phyloP scores from a whole-genome alignment of 2,329 filamentous ascomycete genomes.

The Gaeumannomyces tritici region DNA sequence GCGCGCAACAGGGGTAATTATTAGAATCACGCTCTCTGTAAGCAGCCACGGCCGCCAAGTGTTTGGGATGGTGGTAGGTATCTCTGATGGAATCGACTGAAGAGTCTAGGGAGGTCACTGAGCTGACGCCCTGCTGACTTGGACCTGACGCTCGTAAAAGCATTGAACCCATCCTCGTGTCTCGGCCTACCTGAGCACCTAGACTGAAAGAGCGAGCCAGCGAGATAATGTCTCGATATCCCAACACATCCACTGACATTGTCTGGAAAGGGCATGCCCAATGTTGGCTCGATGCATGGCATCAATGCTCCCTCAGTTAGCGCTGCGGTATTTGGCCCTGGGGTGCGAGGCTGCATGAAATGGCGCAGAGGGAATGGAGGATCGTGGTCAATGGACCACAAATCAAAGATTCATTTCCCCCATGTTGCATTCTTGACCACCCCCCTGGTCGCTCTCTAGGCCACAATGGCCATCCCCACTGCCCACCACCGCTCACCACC shows the following conservation, averaged over 20 bases:
- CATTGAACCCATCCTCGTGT: too few relatives aligned
- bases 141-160: too few relatives aligned
- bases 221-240: too few relatives aligned
- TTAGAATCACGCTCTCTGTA: background rate
- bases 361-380: background rate
- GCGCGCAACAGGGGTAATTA: background rate
- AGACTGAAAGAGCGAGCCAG: background rate
- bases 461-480: background rate
- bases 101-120: background rate
- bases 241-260: too few relatives aligned
- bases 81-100: background rate
- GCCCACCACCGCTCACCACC: too few relatives aligned
- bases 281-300: background rate
- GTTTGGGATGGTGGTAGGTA: too few relatives aligned
- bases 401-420: background rate
- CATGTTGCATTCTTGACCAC: background rate
- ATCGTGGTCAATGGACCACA: background rate
- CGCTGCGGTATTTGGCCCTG: background rate
- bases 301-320: background rate
- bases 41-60: too few relatives aligned
- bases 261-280: background rate
- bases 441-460: background rate
- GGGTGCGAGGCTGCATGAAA: background rate
- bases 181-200: too few relatives aligned
- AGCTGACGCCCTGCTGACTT: too few relatives aligned